These are phyloP conservation scores for Exidia glandulosa DNA, from an alignment of 768 basidiomycete species.

Conservation along the genomic window DNA sequence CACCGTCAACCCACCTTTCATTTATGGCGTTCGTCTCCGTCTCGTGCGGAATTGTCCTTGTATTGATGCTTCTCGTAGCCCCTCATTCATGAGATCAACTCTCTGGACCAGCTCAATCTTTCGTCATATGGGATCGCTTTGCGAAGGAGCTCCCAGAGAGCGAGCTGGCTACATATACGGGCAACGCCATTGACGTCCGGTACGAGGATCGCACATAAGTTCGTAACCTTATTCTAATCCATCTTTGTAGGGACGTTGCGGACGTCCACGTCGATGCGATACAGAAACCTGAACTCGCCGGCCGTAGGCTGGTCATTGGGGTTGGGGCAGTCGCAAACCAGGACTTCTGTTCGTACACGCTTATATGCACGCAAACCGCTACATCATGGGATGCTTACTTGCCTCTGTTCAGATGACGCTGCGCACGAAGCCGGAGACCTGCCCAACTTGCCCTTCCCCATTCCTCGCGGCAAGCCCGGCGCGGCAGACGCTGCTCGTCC, in stretches of 20 bases:
- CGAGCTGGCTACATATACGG: not conserved
- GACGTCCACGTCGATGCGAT: not conserved
- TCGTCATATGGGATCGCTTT: slow-evolving; percentile 4
- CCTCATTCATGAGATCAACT: slow-evolving; percentile 26
- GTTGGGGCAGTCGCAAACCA: not conserved
- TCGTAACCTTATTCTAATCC: not conserved
- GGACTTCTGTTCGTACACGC: not conserved
- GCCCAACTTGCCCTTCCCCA: not conserved
- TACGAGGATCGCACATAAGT: not conserved
- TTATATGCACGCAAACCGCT: no score
- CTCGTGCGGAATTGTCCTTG: no score
- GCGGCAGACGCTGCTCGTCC: not conserved
- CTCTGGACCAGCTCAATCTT: slow-evolving; percentile 27
- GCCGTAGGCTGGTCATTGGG: not conserved
- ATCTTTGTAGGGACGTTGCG: not conserved
- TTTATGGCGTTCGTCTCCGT: slow-evolving; percentile 4
- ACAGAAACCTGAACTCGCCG: not conserved
- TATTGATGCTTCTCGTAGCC: slow-evolving; percentile 10
- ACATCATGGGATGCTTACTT: no score
- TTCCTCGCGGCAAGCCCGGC: not conserved
- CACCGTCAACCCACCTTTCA: slow-evolving; percentile 42
- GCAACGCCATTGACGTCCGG: not conserved
- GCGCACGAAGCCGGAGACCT: not conserved
- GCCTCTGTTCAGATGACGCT: not conserved
- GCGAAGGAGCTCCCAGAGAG: not conserved